These are phyloP conservation scores for Aurantiochytrium sp. DNA, from an alignment of 108 stramenopile species.

Conservation along the genomic window DNA sequence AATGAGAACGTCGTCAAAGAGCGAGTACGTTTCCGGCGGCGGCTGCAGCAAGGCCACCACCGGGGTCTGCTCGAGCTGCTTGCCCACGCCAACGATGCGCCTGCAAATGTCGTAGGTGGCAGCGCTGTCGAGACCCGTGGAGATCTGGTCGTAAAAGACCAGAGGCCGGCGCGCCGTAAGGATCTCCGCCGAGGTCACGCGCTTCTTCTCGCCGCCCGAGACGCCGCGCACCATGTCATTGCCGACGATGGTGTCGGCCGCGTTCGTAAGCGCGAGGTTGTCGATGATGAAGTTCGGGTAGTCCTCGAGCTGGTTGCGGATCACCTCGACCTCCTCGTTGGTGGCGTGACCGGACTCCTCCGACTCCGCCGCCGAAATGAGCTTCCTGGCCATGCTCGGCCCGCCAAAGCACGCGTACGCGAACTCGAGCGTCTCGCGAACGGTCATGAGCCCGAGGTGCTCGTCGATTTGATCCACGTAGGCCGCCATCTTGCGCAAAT, in stretches of 20 bases:
- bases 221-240: conserved; percentile 71
- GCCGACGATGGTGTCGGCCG: conserved; percentile 54
- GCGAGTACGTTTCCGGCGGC: background rate
- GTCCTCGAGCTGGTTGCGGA: conserved; percentile 25
- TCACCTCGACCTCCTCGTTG: background rate
- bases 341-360: background rate
- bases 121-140: background rate
- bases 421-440: conserved; percentile 33
- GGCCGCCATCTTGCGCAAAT: background rate
- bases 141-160: conserved; percentile 25
- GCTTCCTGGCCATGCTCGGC: background rate
- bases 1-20: conserved; percentile 9
- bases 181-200: conserved; percentile 70
- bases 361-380: too few relatives aligned
- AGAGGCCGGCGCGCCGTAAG: conserved; percentile 40
- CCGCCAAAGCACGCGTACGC: background rate
- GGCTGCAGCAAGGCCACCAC: background rate
- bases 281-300: conserved; percentile 53
- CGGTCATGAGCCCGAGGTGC: conserved; percentile 24
- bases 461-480: conserved; percentile 18
- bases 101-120: conserved; percentile 33
- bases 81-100: background rate
- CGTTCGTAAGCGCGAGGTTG: conserved; percentile 50
- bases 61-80: background rate
- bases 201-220: conserved; percentile 76